Base-by-base conservation (phyloP, 495 filamentous ascomycete species). In the Tuber melanosporum region DNA sequence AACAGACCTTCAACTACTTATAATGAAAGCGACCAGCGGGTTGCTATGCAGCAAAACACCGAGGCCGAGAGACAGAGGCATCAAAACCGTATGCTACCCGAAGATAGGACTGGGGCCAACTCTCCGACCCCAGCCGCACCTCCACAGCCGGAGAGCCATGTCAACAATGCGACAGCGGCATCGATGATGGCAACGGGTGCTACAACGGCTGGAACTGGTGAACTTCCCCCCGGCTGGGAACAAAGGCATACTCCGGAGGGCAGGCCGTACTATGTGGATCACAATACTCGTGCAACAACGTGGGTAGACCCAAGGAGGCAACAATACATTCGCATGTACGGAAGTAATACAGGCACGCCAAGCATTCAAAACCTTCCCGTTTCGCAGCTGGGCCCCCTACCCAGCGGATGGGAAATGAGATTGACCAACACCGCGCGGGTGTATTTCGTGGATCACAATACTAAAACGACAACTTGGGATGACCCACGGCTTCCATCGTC, bases 391-490 rank as follows among this genome's bases (percentile, higher is more conserved):
- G 95, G 95, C n/a, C 95, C 95, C 43, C 84, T 99, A 66, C 95
- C 95, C 19, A 98, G 95, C 84, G 95, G 95, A 32, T 99, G 95
- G 95, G 95, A 99, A 87, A 99, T 99, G 95, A 92, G 95, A 76
- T 90, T 99, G 41, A 99, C 95, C 71, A 98, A 98, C 83, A 99
- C 95, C 10, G 95, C 95, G 19, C 90, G 95, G 70, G 95, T 99
- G 39, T 99, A 99, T 85, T 99, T 99, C 83, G 95, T 99, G 47
- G 95, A 99, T 83, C 95, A 99, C 87, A 99, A 99, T 84, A 99
- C 95, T 76, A 99, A 99, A 87, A 99, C 95, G 0, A 99, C 95
- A 19, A 99, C 95, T n/a, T 99, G 95, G 95, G 95, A 99, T 82
- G 95, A 99, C 82, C 95, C 95, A 36, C 90, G 95, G 75, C 86